phyloP scores from a whole-genome alignment of 1,284 basidiomycete genomes.

The Cerioporus squamosus region DNA sequence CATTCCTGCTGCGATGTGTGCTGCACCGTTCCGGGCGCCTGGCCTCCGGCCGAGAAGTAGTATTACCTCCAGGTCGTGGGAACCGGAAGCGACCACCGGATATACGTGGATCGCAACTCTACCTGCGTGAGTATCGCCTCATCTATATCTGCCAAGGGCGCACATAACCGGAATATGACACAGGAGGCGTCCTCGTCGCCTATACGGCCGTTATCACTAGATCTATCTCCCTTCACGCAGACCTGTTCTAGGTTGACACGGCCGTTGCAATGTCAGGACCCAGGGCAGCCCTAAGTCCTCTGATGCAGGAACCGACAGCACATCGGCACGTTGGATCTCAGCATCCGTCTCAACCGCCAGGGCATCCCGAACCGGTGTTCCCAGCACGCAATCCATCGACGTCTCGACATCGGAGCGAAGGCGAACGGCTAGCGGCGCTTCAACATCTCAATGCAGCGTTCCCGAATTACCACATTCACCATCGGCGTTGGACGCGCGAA shows the following conservation, averaged over 20 bases:
- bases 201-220: not conserved
- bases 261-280: not conserved
- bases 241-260: conserved; percentile 11
- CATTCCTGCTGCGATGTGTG: not conserved
- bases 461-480: too few relatives aligned
- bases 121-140: too few relatives aligned
- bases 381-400: conserved; percentile 1
- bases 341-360: conserved; percentile 10
- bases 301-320: conserved; percentile 15
- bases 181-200: not conserved
- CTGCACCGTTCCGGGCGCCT: not conserved
- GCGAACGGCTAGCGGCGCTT: conserved; percentile 13
- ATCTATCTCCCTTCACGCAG: too few relatives aligned
- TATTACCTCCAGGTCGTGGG: not conserved
- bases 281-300: conserved; percentile 13
- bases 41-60: not conserved
- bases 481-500: not conserved
- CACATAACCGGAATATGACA: not conserved
- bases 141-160: too few relatives aligned
- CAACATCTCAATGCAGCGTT: not conserved
- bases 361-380: conserved; percentile 14
- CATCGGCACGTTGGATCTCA: conserved; percentile 11
- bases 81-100: not conserved
- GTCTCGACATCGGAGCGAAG: conserved; percentile 2
- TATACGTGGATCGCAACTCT: too few relatives aligned